Percentiles rank a stretch among this genome's conserved stretches.
Evolutionary conservation across 2,329 filamentous ascomycete species (phyloP).

Genomic region (Aspergillus flavus): DNA sequence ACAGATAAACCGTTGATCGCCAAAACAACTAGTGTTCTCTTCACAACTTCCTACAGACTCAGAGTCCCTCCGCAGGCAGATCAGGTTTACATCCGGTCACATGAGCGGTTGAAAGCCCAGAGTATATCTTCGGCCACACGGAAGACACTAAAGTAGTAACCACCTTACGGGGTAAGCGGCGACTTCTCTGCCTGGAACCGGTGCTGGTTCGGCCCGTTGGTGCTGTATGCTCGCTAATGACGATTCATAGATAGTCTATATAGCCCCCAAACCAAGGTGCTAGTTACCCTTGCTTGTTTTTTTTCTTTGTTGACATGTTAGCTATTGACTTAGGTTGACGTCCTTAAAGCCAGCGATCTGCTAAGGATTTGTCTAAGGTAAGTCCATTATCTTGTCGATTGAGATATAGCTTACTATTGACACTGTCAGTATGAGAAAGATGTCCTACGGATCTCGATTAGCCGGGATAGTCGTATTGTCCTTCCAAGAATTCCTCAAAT

Average conservation of each 20-base stretch:
- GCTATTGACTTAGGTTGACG: background rate
- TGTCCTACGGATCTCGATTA: no score
- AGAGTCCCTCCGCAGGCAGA: background rate
- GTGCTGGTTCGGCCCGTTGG: background rate
- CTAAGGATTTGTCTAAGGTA: background rate
- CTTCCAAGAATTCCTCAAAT: background rate
- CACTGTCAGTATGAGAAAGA: no score
- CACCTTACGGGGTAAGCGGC: background rate
- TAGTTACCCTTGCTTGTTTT: background rate
- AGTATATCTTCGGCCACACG: background rate
- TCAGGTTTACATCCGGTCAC: background rate
- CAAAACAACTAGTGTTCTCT: background rate
- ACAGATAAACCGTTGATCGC: background rate
- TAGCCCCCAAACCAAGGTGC: background rate
- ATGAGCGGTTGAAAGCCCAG: background rate
- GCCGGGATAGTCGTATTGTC: no score
- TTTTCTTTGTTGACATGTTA: background rate
- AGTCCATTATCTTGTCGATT: no score
- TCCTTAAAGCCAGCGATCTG: background rate
- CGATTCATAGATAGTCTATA: background rate
- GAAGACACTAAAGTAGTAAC: background rate
- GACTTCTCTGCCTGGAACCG: background rate
- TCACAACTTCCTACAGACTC: background rate
- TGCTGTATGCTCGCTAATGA: background rate
- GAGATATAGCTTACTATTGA: no score